These are phyloP conservation scores for Phytophthora crassamura DNA, from an alignment of 352 stramenopile species.

Conservation along the genomic window DNA sequence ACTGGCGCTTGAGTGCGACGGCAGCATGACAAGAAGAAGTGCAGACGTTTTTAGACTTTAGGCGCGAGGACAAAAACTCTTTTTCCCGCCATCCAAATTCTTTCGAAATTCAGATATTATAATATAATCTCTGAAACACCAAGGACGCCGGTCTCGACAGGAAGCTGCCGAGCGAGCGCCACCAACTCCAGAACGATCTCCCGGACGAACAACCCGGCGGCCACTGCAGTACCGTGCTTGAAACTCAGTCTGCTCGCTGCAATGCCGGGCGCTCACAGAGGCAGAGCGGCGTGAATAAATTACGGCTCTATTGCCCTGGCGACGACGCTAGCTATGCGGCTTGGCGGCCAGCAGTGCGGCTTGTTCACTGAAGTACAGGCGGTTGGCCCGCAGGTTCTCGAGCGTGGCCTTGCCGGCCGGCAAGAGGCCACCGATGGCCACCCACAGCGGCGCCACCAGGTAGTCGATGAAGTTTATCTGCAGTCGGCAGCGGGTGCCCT, in stretches of 20 bases:
- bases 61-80: no score
- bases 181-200: no score
- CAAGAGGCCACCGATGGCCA: conserved; percentile 61
- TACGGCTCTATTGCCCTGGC: conserved; percentile 8
- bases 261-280: no score
- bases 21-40: neutral
- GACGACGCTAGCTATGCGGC: conserved; percentile 22
- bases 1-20: conserved; percentile 39
- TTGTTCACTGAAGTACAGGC: conserved; percentile 78
- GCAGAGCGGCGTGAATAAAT: conserved; percentile 14
- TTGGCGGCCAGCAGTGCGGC: conserved; percentile 54
- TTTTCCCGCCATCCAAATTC: no score
- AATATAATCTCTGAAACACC: no score
- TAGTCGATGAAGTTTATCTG: conserved; percentile 91
- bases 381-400: conserved; percentile 59
- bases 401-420: conserved; percentile 55
- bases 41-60: no score
- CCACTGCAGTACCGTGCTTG: no score
- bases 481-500: conserved; percentile 61
- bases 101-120: no score
- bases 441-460: conserved; percentile 79
- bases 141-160: no score
- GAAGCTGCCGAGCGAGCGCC: no score
- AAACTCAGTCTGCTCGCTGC: no score
- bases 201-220: no score